Percentiles rank a stretch among this genome's conserved stretches.
Conservation (phyloP, 768 basidiomycete genomes). For the Tulasnella calospora region DNA sequence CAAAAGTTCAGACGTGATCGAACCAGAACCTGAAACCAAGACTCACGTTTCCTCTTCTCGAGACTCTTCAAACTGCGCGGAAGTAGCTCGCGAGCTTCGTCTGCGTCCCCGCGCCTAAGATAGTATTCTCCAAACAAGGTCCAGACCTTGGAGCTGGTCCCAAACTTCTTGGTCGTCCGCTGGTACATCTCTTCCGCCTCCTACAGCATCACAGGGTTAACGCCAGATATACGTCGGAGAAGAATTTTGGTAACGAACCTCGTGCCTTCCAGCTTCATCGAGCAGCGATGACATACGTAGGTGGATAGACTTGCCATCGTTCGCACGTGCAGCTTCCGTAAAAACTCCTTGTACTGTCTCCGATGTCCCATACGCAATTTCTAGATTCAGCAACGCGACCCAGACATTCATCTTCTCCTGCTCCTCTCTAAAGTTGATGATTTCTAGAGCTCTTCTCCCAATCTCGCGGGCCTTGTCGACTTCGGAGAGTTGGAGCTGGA, state of each 20-base stretch:
- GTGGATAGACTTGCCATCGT: conserved; percentile 89
- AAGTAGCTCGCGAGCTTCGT: conserved; percentile 78
- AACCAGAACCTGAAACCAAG: background rate
- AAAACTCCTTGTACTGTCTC: conserved; percentile 74
- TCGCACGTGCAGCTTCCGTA: conserved; percentile 82
- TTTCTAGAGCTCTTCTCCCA: conserved; percentile 73
- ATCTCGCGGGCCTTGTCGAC: conserved; percentile 89
- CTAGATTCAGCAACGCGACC: conserved; percentile 93
- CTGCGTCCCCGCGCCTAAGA: conserved; percentile 63
- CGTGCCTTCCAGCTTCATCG: conserved; percentile 72
- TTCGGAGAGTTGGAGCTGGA: conserved; percentile 94
- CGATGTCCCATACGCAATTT: conserved; percentile 86
- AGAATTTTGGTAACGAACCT: conserved; percentile 45
- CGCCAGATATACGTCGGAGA: background rate
- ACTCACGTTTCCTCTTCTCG: conserved; percentile 89
- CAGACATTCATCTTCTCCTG: conserved; percentile 94
- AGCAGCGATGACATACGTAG: conserved; percentile 79
- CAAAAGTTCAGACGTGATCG: background rate
- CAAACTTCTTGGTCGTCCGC: conserved; percentile 88
- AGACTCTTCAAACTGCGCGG: conserved; percentile 85
- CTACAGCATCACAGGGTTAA: conserved; percentile 41
- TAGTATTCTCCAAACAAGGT: conserved; percentile 80
- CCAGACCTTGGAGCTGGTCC: conserved; percentile 91
- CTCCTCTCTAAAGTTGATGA: conserved; percentile 94
- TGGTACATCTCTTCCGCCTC: conserved; percentile 91